These are phyloP conservation scores for Pleurotus citrinopileatus DNA, from an alignment of 768 basidiomycete species.

Conservation along the genomic window DNA sequence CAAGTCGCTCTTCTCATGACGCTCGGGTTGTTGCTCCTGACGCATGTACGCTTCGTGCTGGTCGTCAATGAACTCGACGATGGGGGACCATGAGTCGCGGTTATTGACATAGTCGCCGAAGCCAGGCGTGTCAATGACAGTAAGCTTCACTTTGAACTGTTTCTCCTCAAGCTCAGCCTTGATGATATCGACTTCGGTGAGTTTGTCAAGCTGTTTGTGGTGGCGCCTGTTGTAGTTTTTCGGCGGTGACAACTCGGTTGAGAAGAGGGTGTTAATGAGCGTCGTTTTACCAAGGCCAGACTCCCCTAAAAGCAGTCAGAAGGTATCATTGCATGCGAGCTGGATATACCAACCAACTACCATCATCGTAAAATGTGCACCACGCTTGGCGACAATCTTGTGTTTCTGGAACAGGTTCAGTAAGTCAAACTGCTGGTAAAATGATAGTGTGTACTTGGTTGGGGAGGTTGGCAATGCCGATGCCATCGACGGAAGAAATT, in stretches of 20 bases:
- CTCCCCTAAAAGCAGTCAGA: constrained; percentile 59
- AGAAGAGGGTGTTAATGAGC: constrained; percentile 98
- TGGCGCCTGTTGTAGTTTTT: constrained; percentile 91
- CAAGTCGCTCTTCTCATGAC: constrained; percentile 85
- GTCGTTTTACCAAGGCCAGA: constrained; percentile 97
- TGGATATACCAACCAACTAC: constrained; percentile 75
- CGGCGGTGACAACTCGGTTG: constrained; percentile 88
- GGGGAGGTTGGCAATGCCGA: constrained; percentile 95
- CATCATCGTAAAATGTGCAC: constrained; percentile 99
- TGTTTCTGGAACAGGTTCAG: constrained; percentile 68
- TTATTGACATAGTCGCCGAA: constrained; percentile 99
- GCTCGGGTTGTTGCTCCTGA: constrained; percentile 98
- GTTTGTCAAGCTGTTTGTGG: constrained; percentile 96
- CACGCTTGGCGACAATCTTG: constrained; percentile 97
- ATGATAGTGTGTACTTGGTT: constrained; percentile 73
- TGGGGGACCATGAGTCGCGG: constrained; percentile 96
- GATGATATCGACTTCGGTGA: constrained; percentile 98
- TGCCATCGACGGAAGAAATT: constrained; percentile 62
- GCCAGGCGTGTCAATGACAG: constrained; percentile 97
- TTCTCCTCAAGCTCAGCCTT: constrained; percentile 99
- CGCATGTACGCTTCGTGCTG: constrained; percentile 95
- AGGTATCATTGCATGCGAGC: background rate
- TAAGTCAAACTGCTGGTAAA: background rate
- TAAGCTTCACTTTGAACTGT: constrained; percentile 98
- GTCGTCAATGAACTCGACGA: constrained; percentile 97